phyloP scores from a whole-genome alignment of 2,329 filamentous ascomycete species.

The Xylariaceae sp. region DNA sequence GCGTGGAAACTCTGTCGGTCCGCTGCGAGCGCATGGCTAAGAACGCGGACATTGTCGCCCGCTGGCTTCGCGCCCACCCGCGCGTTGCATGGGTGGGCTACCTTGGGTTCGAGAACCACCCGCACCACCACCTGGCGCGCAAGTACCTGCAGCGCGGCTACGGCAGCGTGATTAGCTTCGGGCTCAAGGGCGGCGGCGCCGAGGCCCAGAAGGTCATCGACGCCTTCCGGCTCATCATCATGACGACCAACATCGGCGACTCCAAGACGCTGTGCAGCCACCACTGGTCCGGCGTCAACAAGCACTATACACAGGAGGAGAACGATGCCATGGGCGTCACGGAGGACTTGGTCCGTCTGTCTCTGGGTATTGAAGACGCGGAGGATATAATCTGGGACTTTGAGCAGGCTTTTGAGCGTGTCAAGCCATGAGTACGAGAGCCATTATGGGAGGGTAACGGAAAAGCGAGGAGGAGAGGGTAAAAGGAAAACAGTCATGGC shows the following conservation, averaged over 20 bases:
- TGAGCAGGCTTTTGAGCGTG: conserved; percentile 60
- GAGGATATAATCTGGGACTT: conserved; percentile 68
- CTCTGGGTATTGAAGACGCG: conserved; percentile 65
- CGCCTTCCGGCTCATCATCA: conserved; percentile 66
- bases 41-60: conserved; percentile 59
- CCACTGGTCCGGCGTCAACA: conserved; percentile 68
- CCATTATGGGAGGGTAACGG: too few relatives aligned
- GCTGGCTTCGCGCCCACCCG: conserved; percentile 61
- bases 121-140: conserved; percentile 57
- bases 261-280: conserved; percentile 67
- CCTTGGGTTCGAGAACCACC: conserved; percentile 59
- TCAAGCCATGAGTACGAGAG: too few relatives aligned
- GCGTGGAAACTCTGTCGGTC: conserved; percentile 63
- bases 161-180: conserved; percentile 66
- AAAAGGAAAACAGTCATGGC: too few relatives aligned
- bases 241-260: conserved; percentile 67
- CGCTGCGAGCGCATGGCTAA: conserved; percentile 59
- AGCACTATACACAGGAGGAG: conserved; percentile 62
- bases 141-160: conserved; percentile 62
- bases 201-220: too few relatives aligned
- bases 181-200: too few relatives aligned
- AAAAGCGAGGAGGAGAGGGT: too few relatives aligned
- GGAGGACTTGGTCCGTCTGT: conserved; percentile 59
- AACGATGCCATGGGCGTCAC: conserved; percentile 57
- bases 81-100: conserved; percentile 68